Base-by-base conservation (phyloP, 495 filamentous ascomycete genomes). In the Penicillium canariense region DNA sequence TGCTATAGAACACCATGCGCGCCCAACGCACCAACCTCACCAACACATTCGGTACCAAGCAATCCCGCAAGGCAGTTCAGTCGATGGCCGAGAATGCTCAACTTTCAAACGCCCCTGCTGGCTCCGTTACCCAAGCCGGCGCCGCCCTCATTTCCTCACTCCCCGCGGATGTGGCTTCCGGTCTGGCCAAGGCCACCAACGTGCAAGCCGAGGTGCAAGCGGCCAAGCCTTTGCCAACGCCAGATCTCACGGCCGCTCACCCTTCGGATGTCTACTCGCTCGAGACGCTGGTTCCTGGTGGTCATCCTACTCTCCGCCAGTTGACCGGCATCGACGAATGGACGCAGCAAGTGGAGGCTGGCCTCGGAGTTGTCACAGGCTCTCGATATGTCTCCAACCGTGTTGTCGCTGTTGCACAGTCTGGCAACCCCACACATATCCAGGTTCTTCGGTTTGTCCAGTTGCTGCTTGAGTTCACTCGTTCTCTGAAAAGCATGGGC, bases 11-110 rank as follows among this genome's bases (percentile, higher is more conserved):
- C 81, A 69, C 76, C 35, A 76, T 81, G 60, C 73, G 79, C 60
- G 79, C 82, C 25, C 77, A 78, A 64, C 83, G 83, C 55, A 85
- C 82, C 39, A 82, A 84, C 31, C 86, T 98, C 5, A 94, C 91
- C 55, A 82, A 90, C 62, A 85, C 87, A 44, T 98, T 98, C 74
- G 95, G 94, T 58, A 96, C 91, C 30, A 95, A 90, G 75, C 95
- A 95, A 74, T 85, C 95, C 2, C 87, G 88, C 77, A 96, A 96
- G 71, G 87, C 87, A 2, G 84, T 93, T 54, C 81, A 81, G 23
- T 84, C 86, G 28, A 74, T 87, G 45, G 86, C 88, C 20, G 84
- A 89, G 64, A 96, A 96, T 59, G 88, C 89, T 34, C 90, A 96
- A 48, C 65, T 79, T 36, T 72, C 73, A 56, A 77, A 70, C 48